These are phyloP conservation scores for Teunomyces panamensis DNA, from an alignment of 805 yeast species.

Conservation along the genomic window DNA sequence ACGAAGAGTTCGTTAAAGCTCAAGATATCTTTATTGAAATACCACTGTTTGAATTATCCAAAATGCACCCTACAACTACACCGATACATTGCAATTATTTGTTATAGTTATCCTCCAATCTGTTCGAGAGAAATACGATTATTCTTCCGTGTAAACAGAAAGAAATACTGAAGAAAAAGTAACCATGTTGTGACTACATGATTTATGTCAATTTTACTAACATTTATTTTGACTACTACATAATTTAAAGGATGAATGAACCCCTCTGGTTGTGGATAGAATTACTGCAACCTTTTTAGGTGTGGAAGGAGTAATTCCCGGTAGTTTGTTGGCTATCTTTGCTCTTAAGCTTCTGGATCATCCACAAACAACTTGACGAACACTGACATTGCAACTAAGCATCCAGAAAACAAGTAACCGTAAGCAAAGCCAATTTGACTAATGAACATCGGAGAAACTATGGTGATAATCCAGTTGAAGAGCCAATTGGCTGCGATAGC, in stretches of 20 bases:
- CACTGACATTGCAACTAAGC: slow-evolving; percentile 15
- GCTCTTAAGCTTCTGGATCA: background rate
- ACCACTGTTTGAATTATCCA: background rate
- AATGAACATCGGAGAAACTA: slow-evolving; percentile 20
- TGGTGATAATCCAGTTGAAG: slow-evolving; percentile 20
- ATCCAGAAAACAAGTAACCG: slow-evolving; percentile 17
- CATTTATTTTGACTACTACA: background rate
- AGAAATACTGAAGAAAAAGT: background rate
- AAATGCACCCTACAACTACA: background rate
- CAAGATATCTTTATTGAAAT: background rate
- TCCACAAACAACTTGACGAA: slow-evolving; percentile 8
- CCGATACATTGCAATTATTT: background rate
- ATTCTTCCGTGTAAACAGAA: background rate
- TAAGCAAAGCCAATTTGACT: slow-evolving; percentile 15
- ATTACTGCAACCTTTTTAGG: background rate
- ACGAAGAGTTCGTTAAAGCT: background rate
- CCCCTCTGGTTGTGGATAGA: background rate
- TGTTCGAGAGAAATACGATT: background rate
- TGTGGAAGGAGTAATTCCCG: background rate
- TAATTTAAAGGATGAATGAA: background rate
- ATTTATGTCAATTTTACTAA: background rate
- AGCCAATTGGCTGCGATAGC: slow-evolving; percentile 21
- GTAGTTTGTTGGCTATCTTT: background rate
- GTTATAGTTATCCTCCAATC: background rate
- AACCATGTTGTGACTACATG: background rate